Conservation (phyloP, 2,329 filamentous ascomycete species). For the Emmonsiellopsis sp. region DNA sequence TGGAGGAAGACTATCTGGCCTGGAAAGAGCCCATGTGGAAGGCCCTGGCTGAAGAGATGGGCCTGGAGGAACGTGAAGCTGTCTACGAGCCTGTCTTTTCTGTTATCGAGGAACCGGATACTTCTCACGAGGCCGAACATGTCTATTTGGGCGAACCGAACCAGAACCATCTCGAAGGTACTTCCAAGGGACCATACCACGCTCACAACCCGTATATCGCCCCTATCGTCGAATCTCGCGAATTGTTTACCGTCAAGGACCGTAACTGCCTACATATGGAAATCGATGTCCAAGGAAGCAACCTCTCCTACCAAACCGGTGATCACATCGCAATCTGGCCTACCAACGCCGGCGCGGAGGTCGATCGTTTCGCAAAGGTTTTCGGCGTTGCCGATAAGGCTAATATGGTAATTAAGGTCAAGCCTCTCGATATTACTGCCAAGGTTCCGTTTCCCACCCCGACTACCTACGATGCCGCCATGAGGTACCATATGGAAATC, state of each 20-base stretch:
- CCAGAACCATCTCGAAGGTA: slow-evolving; percentile 84
- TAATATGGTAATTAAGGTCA: slow-evolving; percentile 75
- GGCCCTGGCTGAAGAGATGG: slow-evolving; percentile 72
- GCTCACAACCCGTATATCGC: slow-evolving; percentile 96
- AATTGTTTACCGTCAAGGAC: slow-evolving; percentile 81
- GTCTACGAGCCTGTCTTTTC: slow-evolving; percentile 90
- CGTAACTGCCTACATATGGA: slow-evolving; percentile 97
- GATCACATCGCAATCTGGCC: slow-evolving; percentile 98
- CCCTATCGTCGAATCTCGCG: slow-evolving; percentile 80
- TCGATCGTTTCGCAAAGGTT: slow-evolving; percentile 77
- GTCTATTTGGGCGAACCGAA: slow-evolving; percentile 96
- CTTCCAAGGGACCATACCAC: slow-evolving; percentile 81
- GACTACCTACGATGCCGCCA: slow-evolving; percentile 87
- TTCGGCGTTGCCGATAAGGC: slow-evolving; percentile 69
- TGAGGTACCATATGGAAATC: slow-evolving; percentile 95
- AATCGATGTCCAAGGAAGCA: slow-evolving; percentile 80
- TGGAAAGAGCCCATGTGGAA: slow-evolving; percentile 99
- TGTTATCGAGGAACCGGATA: slow-evolving; percentile 64
- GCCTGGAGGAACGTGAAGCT: slow-evolving; percentile 86
- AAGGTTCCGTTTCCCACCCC: slow-evolving; percentile 97
- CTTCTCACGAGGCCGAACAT: slow-evolving; percentile 64
- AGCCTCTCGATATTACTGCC: slow-evolving; percentile 85
- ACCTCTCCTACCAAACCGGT: slow-evolving; percentile 87
- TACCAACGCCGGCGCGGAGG: slow-evolving; percentile 84
- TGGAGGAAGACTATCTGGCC: slow-evolving; percentile 98